phyloP scores from a whole-genome alignment of 2,329 filamentous ascomycete species.

The Cytospora schulzeri region DNA sequence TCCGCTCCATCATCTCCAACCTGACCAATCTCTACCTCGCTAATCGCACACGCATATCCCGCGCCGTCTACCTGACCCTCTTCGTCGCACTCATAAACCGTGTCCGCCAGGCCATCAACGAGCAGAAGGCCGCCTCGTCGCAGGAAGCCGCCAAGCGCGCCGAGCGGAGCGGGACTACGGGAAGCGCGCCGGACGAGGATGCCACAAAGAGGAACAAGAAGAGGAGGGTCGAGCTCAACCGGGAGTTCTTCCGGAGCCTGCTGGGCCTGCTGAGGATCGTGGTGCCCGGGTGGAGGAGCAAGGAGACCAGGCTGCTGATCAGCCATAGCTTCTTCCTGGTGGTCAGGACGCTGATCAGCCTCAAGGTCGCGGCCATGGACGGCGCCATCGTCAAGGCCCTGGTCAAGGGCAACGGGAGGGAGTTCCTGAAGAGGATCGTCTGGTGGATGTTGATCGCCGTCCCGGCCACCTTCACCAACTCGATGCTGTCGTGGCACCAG shows the following conservation, averaged over 20 bases:
- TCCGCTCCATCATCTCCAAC: slow-evolving; percentile 66
- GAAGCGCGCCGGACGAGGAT: slow-evolving; percentile 37
- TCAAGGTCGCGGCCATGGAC: slow-evolving; percentile 96
- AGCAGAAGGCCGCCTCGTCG: slow-evolving; percentile 83
- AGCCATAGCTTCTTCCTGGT: slow-evolving; percentile 95
- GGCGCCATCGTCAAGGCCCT: slow-evolving; percentile 89
- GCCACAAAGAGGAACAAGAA: slow-evolving; percentile 42
- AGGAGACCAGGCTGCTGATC: slow-evolving; percentile 81
- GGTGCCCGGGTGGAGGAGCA: slow-evolving; percentile 85
- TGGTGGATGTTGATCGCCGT: slow-evolving; percentile 99
- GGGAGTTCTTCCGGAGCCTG: slow-evolving; percentile 77
- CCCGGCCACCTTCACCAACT: slow-evolving; percentile 96
- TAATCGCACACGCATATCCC: slow-evolving; percentile 80
- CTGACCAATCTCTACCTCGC: slow-evolving; percentile 74
- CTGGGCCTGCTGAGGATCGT: slow-evolving; percentile 81
- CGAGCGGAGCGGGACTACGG: slow-evolving; percentile 52
- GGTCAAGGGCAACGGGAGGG: slow-evolving; percentile 86
- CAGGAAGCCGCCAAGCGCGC: slow-evolving; percentile 63
- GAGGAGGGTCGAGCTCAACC: slow-evolving; percentile 89
- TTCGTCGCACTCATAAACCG: slow-evolving; percentile 81
- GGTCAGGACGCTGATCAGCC: slow-evolving; percentile 83
- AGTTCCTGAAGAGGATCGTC: slow-evolving; percentile 83
- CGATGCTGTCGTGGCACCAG: slow-evolving; percentile 97
- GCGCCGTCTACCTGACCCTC: slow-evolving; percentile 80
- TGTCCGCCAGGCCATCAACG: slow-evolving; percentile 85